Percentiles rank a stretch among this genome's conserved stretches.
These are phyloP conservation scores for Calvatia gigantea DNA, from an alignment of 768 basidiomycete species.

Conservation along the genomic window DNA sequence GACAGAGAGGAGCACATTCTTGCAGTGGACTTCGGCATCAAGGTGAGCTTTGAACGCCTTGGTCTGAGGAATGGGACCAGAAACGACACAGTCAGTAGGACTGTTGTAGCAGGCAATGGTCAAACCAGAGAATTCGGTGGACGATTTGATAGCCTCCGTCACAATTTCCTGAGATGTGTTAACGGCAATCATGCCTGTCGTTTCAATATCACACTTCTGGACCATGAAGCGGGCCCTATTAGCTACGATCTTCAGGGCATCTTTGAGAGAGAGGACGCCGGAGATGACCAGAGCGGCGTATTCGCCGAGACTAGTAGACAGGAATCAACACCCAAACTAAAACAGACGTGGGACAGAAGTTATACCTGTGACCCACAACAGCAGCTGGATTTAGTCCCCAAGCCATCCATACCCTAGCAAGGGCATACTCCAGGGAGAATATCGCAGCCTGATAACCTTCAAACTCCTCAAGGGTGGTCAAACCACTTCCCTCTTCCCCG, in stretches of 20 bases:
- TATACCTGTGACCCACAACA: conserved; percentile 70
- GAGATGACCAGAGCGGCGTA: conserved; percentile 69
- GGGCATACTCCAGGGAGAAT: conserved; percentile 60
- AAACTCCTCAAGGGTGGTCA: conserved; percentile 29
- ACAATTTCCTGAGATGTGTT: conserved; percentile 33
- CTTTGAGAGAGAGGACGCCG: conserved; percentile 51
- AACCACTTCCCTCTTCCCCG: conserved; percentile 7
- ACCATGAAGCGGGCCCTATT: conserved; percentile 55
- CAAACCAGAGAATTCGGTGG: conserved; percentile 31
- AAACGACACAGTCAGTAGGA: conserved; percentile 51
- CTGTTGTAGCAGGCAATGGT: conserved; percentile 64
- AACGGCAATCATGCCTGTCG: conserved; percentile 64
- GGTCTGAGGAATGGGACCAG: conserved; percentile 49
- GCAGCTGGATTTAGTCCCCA: conserved; percentile 65
- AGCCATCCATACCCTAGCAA: conserved; percentile 61
- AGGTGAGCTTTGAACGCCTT: conserved; percentile 37
- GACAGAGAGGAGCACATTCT: conserved; percentile 36
- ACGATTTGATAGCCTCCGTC: conserved; percentile 29
- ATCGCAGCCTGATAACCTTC: conserved; percentile 51
- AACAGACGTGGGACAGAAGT: neutral
- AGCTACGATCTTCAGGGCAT: conserved; percentile 56
- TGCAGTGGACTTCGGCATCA: conserved; percentile 32
- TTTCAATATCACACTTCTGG: conserved; percentile 36
- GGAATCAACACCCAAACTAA: neutral
- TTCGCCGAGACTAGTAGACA: conserved; percentile 59